Percentiles rank a stretch among this genome's conserved stretches.
These are phyloP conservation scores for Podospora didyma DNA, from an alignment of 495 filamentous ascomycete genomes.

Conservation along the genomic window DNA sequence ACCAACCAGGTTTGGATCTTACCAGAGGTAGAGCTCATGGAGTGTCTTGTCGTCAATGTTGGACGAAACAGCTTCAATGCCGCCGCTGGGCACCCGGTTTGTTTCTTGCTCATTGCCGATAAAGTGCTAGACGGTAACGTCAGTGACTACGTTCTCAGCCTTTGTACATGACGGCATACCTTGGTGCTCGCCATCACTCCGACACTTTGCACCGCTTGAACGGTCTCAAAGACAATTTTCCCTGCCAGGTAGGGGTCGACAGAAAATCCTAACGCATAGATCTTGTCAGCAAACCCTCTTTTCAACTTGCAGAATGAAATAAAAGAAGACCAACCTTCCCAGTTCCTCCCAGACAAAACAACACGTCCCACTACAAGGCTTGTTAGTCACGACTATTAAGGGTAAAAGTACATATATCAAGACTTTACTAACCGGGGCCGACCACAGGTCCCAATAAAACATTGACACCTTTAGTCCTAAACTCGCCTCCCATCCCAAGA, in stretches of 20 bases:
- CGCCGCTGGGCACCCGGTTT: conserved; percentile 48
- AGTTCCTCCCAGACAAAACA: conserved; percentile 52
- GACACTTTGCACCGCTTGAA: conserved; percentile 45
- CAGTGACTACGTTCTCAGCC: neutral
- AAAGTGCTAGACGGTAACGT: conserved; percentile 43
- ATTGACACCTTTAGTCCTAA: conserved; percentile 60
- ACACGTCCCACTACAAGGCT: conserved; percentile 51
- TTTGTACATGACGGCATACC: conserved; percentile 46
- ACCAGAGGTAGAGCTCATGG: conserved; percentile 67
- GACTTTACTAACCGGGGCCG: no score
- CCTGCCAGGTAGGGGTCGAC: conserved; percentile 49
- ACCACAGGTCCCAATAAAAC: conserved; percentile 64
- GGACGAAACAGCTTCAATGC: conserved; percentile 50
- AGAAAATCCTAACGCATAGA: conserved; percentile 34
- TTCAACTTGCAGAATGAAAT: neutral
- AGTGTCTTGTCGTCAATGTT: conserved; percentile 66
- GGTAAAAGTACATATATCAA: no score
- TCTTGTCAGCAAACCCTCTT: neutral
- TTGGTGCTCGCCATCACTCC: conserved; percentile 54
- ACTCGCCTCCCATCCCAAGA: conserved; percentile 53
- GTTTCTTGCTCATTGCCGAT: conserved; percentile 66
- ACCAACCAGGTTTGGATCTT: no score
- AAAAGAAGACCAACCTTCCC: conserved; percentile 37
- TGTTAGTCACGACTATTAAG: no score
- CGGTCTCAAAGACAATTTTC: conserved; percentile 40